A percentile compares a stretch with the other conserved stretches of the same genome.
Conservation (phyloP, 179 eudicot species). For the Corrigiola litoralis region DNA sequence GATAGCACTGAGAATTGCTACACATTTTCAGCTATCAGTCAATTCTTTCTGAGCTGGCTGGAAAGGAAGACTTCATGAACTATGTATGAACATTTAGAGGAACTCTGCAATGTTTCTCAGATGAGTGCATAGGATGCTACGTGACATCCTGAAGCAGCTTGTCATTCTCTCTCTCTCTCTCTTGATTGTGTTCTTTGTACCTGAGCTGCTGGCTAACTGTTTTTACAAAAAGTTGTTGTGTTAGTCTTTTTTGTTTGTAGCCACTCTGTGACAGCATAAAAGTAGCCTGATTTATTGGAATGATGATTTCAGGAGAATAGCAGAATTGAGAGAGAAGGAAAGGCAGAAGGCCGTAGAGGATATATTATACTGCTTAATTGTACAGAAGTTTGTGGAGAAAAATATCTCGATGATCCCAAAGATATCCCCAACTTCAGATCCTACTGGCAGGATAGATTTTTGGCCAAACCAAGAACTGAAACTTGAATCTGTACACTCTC, state of each 20-base stretch:
- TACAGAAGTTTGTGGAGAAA: constrained; percentile 67
- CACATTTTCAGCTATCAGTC: no score
- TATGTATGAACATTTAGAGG: no score
- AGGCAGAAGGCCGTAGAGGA: constrained; percentile 71
- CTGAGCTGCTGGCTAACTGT: background rate
- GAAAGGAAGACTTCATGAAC: no score
- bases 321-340: constrained; percentile 85
- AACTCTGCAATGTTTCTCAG: background rate
- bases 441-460: constrained; percentile 63
- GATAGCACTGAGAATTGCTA: no score
- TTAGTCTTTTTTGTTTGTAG: background rate
- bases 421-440: constrained; percentile 46
- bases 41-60: no score
- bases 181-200: background rate
- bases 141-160: background rate
- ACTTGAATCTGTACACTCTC: constrained; percentile 74
- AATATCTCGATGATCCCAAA: constrained; percentile 71
- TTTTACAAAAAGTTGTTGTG: background rate
- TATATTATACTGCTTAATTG: constrained; percentile 76
- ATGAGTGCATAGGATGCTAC: background rate
- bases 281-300: background rate
- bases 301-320: constrained; percentile 76
- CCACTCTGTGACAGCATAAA: background rate
- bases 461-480: constrained; percentile 95
- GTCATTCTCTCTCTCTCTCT: background rate